Conservation (phyloP, 148 eudicot species). For the Heliosperma pusillum region DNA sequence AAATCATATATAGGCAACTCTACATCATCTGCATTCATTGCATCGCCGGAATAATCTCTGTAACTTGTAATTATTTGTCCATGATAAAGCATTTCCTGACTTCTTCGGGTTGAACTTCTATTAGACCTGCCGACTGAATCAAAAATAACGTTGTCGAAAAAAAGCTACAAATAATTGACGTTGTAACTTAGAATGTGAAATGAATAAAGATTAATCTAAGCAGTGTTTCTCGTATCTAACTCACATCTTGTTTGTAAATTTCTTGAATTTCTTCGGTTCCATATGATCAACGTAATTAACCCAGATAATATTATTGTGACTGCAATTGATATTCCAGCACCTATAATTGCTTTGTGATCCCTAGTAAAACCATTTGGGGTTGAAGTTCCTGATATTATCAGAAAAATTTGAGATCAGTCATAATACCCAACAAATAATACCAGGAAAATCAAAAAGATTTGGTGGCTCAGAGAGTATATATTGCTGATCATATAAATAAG, state of each 20-base stretch:
- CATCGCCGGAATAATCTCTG: slow-evolving; percentile 29
- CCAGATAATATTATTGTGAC: slow-evolving; percentile 25
- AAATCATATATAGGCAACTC: slow-evolving; percentile 38
- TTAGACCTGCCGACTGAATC: slow-evolving; percentile 17
- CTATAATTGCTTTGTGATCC: slow-evolving; percentile 18
- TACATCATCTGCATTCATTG: slow-evolving; percentile 22
- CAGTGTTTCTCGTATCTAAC: too few species aligned
- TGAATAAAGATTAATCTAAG: too few species aligned
- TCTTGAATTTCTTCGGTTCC: slow-evolving; percentile 30
- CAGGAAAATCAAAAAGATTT: too few species aligned
- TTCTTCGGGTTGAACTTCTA: slow-evolving; percentile 15
- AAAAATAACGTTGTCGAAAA: too few species aligned
- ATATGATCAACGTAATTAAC: slow-evolving; percentile 26
- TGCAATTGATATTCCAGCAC: slow-evolving; percentile 37
- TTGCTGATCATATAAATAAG: too few species aligned
- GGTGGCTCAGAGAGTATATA: too few species aligned
- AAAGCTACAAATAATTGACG: background rate
- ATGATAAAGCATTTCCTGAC: slow-evolving; percentile 22
- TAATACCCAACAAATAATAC: too few species aligned
- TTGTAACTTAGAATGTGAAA: background rate
- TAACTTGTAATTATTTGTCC: slow-evolving; percentile 20
- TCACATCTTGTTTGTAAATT: background rate
- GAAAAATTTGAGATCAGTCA: background rate
- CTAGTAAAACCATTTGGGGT: slow-evolving; percentile 24
- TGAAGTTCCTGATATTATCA: background rate